Percentiles rank a stretch among this genome's conserved stretches.
Conservation (phyloP, 2,329 filamentous ascomycete species). For the Aspergillus ustus region DNA sequence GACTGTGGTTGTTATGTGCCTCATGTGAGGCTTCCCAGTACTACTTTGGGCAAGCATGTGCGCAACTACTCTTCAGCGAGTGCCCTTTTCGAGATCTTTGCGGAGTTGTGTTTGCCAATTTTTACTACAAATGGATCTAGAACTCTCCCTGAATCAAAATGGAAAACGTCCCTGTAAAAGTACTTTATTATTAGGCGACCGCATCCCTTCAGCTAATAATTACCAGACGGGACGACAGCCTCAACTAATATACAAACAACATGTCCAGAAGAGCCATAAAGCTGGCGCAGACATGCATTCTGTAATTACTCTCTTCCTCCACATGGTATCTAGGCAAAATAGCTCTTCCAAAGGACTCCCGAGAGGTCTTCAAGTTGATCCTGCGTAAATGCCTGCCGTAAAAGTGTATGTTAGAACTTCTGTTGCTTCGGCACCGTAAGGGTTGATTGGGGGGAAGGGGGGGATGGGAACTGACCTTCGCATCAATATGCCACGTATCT, state of each 20-base stretch:
- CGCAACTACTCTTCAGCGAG: background rate
- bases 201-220: background rate
- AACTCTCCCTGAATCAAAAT: background rate
- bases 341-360: constrained; percentile 98
- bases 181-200: background rate
- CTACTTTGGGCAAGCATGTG: background rate
- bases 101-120: background rate
- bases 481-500: constrained; percentile 97
- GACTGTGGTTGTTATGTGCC: background rate
- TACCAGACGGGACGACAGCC: background rate
- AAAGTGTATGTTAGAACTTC: constrained; percentile 9
- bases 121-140: background rate
- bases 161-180: background rate
- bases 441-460: background rate
- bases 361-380: constrained; percentile 95
- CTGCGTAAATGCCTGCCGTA: constrained; percentile 72
- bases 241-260: background rate
- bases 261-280: background rate
- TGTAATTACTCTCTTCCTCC: background rate
- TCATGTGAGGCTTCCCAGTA: background rate
- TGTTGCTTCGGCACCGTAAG: background rate
- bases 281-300: background rate
- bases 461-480: constrained; percentile 74
- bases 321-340: constrained; percentile 72
- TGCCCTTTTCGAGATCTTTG: background rate